Evolutionary conservation across 139 green algal genomes (phyloP).

Genomic region (Bryopsis sp.): DNA sequence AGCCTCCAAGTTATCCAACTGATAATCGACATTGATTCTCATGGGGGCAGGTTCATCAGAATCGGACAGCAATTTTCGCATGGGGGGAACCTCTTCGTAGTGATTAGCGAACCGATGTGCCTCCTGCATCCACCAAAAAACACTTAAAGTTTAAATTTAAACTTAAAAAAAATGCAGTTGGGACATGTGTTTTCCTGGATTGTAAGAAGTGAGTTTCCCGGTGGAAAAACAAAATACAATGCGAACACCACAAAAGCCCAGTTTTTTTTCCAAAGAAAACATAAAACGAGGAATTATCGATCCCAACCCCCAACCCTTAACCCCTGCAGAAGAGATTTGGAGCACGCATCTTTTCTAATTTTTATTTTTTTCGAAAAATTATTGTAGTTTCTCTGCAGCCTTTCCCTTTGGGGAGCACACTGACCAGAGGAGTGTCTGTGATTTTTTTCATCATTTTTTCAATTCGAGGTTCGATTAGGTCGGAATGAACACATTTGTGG

Average conservation of each 20-base stretch:
- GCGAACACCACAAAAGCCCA: neutral
- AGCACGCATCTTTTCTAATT: neutral
- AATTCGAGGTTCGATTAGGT: neutral
- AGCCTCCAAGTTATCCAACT: slow-evolving; percentile 4
- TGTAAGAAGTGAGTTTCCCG: neutral
- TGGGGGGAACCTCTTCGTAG: neutral
- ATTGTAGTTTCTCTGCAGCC: neutral
- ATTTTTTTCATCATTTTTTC: neutral
- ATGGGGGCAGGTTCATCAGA: neutral
- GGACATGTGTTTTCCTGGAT: neutral
- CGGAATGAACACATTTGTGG: slow-evolving; percentile 8
- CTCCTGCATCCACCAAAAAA: no score
- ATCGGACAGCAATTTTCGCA: neutral
- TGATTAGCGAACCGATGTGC: slow-evolving; percentile 6
- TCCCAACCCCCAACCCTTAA: neutral
- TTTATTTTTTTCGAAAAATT: neutral
- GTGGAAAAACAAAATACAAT: neutral
- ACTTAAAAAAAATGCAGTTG: neutral
- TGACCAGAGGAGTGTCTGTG: neutral
- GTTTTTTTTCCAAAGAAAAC: neutral
- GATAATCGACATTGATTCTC: slow-evolving; percentile 15
- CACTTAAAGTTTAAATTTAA: no score
- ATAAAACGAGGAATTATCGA: neutral
- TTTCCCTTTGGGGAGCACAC: neutral
- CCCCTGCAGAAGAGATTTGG: neutral